These are phyloP conservation scores for Septoria petroselini DNA, from an alignment of 2,329 filamentous ascomycete species.

Conservation along the genomic window DNA sequence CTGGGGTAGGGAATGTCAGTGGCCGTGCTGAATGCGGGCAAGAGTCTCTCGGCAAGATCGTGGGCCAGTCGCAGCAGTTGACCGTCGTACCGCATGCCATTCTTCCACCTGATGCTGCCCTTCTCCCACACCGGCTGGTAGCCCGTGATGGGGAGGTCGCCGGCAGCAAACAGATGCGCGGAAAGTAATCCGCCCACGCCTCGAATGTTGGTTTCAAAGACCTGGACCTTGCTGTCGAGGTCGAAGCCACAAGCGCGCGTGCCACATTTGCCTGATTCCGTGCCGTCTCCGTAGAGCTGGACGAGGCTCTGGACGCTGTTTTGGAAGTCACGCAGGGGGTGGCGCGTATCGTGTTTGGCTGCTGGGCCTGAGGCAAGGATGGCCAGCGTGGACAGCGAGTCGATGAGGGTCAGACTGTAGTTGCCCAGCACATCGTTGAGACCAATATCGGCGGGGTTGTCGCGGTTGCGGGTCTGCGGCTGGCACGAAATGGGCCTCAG, in stretches of 20 bases:
- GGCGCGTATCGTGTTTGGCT: constrained; percentile 45
- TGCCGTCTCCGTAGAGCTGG: constrained; percentile 81
- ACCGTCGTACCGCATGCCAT: constrained; percentile 76
- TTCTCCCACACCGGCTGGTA: constrained; percentile 58
- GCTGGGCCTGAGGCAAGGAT: constrained; percentile 73
- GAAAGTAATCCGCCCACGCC: constrained; percentile 88
- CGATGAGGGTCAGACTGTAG: constrained; percentile 92
- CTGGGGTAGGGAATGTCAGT: constrained; percentile 93
- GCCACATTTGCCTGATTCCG: constrained; percentile 67
- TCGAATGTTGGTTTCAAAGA: constrained; percentile 96
- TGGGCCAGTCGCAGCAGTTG: constrained; percentile 85
- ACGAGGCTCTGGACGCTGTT: constrained; percentile 73
- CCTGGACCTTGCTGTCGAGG: constrained; percentile 94
- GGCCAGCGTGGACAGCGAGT: constrained; percentile 89
- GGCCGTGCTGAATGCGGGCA: constrained; percentile 87
- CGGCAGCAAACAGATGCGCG: constrained; percentile 88
- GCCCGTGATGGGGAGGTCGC: constrained; percentile 79
- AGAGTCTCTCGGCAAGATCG: constrained; percentile 76
- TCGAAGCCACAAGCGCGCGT: constrained; percentile 78
- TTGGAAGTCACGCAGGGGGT: constrained; percentile 64
- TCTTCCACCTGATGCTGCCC: constrained; percentile 43
- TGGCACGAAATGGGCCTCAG: constrained; percentile 80
- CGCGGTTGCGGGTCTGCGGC: constrained; percentile 77
- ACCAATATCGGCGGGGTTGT: constrained; percentile 75
- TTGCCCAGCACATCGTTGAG: constrained; percentile 95